Evolutionary conservation across 345 rosid species (phyloP).

Genomic region (Turnera subulata): DNA sequence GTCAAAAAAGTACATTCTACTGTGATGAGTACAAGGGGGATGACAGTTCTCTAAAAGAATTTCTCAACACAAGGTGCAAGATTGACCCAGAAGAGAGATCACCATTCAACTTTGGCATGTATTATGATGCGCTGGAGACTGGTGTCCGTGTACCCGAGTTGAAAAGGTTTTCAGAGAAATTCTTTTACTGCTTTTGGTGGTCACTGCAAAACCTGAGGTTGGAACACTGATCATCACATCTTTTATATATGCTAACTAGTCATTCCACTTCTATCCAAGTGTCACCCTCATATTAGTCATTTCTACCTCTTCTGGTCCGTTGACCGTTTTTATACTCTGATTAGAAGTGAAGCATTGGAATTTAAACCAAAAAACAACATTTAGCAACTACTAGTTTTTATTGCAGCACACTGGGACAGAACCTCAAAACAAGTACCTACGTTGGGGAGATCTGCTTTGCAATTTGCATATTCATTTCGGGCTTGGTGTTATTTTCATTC

Average conservation of each 20-base stretch:
- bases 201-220: conserved; percentile 84
- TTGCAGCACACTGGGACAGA: conserved; percentile 56
- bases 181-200: conserved; percentile 94
- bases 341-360: too few species aligned
- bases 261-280: too few species aligned
- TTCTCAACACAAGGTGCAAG: background rate
- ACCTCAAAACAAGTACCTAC: conserved; percentile 47
- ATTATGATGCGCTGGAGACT: conserved; percentile 53
- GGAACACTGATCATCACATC: too few species aligned
- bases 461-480: conserved; percentile 28
- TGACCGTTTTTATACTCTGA: too few species aligned
- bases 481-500: too few species aligned
- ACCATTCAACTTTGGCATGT: conserved; percentile 72
- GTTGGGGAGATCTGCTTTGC: conserved; percentile 47
- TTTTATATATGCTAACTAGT: too few species aligned
- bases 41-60: too few species aligned
- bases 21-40: conserved; percentile 13
- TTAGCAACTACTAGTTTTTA: too few species aligned
- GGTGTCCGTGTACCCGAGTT: conserved; percentile 34
- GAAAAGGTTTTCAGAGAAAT: conserved; percentile 46
- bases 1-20: conserved; percentile 11
- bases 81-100: conserved; percentile 25
- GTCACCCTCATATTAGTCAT: too few species aligned
- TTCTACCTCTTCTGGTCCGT: too few species aligned
- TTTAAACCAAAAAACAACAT: too few species aligned